phyloP scores from a whole-genome alignment of 306 rosid species.

The cucumber (Cucumis sativus) region Cucumber_9930_V3 NC_026658.2:24841501-24842000 shows the following conservation, averaged over 20 bases:
- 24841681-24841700: not conserved
- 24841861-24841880: slow-evolving; percentile 54
- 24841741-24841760: not conserved
- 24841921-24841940: not conserved
- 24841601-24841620: not conserved
- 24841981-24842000: slow-evolving; percentile 78
- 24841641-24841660: not conserved
- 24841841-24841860: slow-evolving; percentile 75
- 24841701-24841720: not conserved
- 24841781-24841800: slow-evolving; percentile 95
- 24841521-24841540: not conserved
- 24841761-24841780: not conserved
- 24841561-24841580: not conserved
- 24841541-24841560: not conserved
- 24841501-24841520: not conserved
- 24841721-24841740: not conserved
- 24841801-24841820: slow-evolving; percentile 93
- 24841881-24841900: slow-evolving; percentile 38
- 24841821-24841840: slow-evolving; percentile 56
- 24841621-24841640: not conserved
- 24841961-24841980: not conserved
- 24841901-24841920: not conserved
- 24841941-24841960: not conserved
- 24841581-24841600: not conserved
- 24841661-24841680: not conserved